Conservation (phyloP, 208 protist genomes). For the Crithidia mellificae region DNA sequence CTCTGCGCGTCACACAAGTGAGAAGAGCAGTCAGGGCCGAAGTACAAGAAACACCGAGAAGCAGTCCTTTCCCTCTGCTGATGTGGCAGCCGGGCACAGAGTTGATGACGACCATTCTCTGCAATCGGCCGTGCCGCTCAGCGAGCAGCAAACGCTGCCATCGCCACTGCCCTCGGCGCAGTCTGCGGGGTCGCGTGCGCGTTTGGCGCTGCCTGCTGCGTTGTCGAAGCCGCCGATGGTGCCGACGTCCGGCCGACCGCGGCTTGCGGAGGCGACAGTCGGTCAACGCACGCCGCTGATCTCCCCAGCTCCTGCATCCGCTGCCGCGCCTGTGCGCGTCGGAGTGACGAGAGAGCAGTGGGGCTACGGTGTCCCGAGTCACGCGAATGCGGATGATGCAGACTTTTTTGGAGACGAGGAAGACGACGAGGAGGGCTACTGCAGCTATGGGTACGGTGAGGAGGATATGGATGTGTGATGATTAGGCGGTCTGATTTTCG, state of each 20-base stretch:
- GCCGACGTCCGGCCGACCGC: not conserved
- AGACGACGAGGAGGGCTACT: conserved; percentile 27
- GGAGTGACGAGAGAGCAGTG: not conserved
- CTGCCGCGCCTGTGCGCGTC: not conserved
- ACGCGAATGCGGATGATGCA: not conserved
- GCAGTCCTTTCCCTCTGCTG: no score
- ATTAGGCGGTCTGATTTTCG: no score
- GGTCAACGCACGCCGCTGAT: not conserved
- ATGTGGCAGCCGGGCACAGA: no score
- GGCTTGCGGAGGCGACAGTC: not conserved
- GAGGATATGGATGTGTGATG: conserved; percentile 19
- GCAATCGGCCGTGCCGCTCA: not conserved
- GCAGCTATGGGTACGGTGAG: conserved; percentile 25
- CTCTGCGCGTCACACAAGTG: no score
- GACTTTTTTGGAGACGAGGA: conserved; percentile 18
- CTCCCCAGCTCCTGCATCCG: not conserved
- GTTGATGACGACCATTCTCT: no score
- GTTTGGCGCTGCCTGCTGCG: conserved; percentile 5
- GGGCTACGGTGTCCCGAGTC: not conserved
- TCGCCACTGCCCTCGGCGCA: not conserved
- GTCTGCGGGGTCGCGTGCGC: not conserved
- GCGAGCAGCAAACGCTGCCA: no score
- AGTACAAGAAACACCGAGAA: no score
- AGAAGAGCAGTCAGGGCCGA: no score
- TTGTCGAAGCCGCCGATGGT: conserved; percentile 29